A percentile compares a stretch with the other conserved stretches of the same genome.
These are phyloP conservation scores for Talaromyces sp. DNA, from an alignment of 2,329 filamentous ascomycete species.

Conservation along the genomic window DNA sequence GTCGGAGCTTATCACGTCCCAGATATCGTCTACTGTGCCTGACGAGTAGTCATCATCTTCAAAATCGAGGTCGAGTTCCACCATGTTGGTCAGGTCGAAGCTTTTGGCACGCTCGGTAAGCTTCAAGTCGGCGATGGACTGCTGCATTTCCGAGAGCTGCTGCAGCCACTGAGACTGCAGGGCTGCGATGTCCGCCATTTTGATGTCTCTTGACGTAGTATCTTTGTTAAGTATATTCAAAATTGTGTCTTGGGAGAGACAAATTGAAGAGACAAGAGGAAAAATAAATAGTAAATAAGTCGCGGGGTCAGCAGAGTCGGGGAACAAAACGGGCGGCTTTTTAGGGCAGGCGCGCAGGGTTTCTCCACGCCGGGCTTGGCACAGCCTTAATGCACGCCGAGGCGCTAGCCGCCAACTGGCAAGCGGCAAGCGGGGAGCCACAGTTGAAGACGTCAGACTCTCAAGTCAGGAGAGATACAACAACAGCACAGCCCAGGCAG, in stretches of 20 bases:
- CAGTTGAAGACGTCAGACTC: no score
- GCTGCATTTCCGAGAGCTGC: constrained; percentile 79
- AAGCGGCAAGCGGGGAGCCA: no score
- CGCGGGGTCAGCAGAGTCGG: neutral
- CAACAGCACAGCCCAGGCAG: constrained; percentile 1
- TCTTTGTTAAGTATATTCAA: neutral
- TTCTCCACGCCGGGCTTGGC: neutral
- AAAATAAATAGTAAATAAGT: neutral
- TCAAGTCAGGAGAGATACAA: no score
- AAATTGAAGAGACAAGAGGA: neutral
- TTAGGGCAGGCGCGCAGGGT: constrained; percentile 9
- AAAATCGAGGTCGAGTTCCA: constrained; percentile 51
- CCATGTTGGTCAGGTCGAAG: constrained; percentile 37
- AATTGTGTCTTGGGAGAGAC: neutral
- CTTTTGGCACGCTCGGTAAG: constrained; percentile 45
- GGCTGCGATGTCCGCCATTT: constrained; percentile 18
- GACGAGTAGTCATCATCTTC: constrained; percentile 59
- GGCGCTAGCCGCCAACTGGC: neutral
- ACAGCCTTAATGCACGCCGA: constrained; percentile 4
- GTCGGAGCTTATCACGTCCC: constrained; percentile 80
- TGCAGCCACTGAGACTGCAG: constrained; percentile 69
- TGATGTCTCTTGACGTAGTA: neutral
- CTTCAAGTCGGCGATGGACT: constrained; percentile 69
- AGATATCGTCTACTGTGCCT: constrained; percentile 70
- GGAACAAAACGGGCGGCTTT: constrained; percentile 5